Conservation (phyloP, 805 yeast genomes). For the Metschnikowia henanensis region DNA sequence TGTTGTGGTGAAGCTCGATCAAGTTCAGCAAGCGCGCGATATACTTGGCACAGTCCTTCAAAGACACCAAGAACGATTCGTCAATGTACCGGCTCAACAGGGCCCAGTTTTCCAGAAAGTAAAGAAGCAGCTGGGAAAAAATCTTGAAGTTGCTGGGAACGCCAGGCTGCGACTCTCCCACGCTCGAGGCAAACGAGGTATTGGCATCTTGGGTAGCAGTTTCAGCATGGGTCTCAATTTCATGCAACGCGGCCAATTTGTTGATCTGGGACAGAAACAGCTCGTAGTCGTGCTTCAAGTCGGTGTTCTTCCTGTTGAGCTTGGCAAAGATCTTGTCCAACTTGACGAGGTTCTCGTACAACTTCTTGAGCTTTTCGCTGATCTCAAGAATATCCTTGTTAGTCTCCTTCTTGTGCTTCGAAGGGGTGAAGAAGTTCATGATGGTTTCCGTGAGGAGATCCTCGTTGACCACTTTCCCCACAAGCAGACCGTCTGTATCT, state of each 20-base stretch:
- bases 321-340: constrained; percentile 78
- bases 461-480: constrained; percentile 47
- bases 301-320: constrained; percentile 69
- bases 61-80: constrained; percentile 74
- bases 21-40: constrained; percentile 49
- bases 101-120: constrained; percentile 41
- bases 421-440: constrained; percentile 88
- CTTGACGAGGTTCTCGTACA: constrained; percentile 78
- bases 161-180: constrained; percentile 16
- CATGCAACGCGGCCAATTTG: constrained; percentile 61
- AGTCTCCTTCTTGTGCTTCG: constrained; percentile 67
- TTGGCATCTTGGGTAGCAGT: constrained; percentile 33
- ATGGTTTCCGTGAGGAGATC: constrained; percentile 90
- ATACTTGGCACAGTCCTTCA: constrained; percentile 85
- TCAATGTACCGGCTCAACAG: constrained; percentile 55
- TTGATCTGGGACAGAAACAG: constrained; percentile 69
- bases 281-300: constrained; percentile 69
- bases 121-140: constrained; percentile 38
- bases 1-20: constrained; percentile 84
- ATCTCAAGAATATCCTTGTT: constrained; percentile 62
- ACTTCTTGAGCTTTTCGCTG: constrained; percentile 75
- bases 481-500: constrained; percentile 24
- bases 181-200: constrained; percentile 9
- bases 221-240: constrained; percentile 16
- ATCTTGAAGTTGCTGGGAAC: constrained; percentile 31